Evolutionary conservation across 169 alveolate species (phyloP).

Genomic region (Perkinsus olseni): DNA sequence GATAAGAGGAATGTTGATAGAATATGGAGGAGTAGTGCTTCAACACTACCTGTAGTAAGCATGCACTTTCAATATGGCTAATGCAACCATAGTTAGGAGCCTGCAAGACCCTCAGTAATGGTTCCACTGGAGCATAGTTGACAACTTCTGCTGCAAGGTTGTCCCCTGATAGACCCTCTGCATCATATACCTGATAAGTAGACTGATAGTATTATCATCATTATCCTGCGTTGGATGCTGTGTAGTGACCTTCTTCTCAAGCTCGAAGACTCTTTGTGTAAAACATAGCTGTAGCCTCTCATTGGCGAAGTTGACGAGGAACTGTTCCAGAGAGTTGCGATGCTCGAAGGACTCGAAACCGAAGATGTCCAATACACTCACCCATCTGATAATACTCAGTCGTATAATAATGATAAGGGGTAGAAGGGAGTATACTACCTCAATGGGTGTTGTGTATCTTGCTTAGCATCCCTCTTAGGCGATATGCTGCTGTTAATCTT

Average conservation of each 20-base stretch:
- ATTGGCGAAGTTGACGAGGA: slow-evolving; percentile 89
- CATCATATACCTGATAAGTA: background rate
- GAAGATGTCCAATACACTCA: slow-evolving; percentile 89
- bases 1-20: background rate
- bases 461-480: background rate
- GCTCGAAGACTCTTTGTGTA: slow-evolving; percentile 43
- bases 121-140: background rate
- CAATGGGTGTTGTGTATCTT: background rate
- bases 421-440: background rate
- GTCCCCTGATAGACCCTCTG: background rate
- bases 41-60: background rate
- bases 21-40: background rate
- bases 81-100: background rate
- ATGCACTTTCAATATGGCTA: background rate
- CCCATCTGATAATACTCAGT: slow-evolving; percentile 24
- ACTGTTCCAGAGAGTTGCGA: slow-evolving; percentile 85
- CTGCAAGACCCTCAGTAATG: background rate
- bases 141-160: background rate
- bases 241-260: background rate
- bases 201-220: background rate
- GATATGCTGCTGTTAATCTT: background rate
- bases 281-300: slow-evolving; percentile 74
- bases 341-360: slow-evolving; percentile 91
- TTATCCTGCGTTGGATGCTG: background rate
- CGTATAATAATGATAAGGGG: background rate